phyloP scores from a whole-genome alignment of 2,329 filamentous ascomycete genomes.

The Monosporascus ibericus region DNA sequence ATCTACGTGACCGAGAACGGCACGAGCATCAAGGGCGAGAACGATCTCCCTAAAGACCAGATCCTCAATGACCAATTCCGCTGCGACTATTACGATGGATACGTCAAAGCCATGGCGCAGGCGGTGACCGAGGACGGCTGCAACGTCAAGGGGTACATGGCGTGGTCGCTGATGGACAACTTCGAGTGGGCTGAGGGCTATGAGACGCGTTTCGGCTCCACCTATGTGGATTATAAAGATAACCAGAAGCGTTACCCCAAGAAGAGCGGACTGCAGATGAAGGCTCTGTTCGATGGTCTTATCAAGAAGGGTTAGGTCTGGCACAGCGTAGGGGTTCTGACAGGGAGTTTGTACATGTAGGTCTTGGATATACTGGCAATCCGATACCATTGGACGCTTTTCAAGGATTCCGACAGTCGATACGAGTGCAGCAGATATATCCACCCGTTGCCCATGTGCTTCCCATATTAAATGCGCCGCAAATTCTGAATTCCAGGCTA shows the following conservation, averaged over 20 bases:
- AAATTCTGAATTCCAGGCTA: too few relatives aligned
- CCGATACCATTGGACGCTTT: too few relatives aligned
- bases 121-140: slow-evolving; percentile 69
- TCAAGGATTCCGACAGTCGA: too few relatives aligned
- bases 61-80: slow-evolving; percentile 80
- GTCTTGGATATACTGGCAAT: too few relatives aligned
- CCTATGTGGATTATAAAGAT: slow-evolving; percentile 74
- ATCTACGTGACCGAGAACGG: slow-evolving; percentile 91
- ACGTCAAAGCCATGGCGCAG: slow-evolving; percentile 70
- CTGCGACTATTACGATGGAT: slow-evolving; percentile 70
- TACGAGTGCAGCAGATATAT: too few relatives aligned
- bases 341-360: too few relatives aligned
- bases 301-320: slow-evolving; percentile 53
- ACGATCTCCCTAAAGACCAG: slow-evolving; percentile 62
- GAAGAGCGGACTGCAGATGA: slow-evolving; percentile 71
- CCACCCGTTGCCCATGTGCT: too few relatives aligned
- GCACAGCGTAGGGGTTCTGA: too few relatives aligned
- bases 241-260: slow-evolving; percentile 75
- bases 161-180: slow-evolving; percentile 86
- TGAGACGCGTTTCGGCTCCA: slow-evolving; percentile 66
- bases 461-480: too few relatives aligned
- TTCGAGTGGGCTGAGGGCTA: slow-evolving; percentile 93
- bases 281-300: slow-evolving; percentile 63
- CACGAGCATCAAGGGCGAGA: slow-evolving; percentile 78
- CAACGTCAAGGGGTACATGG: slow-evolving; percentile 73